Evolutionary conservation across 2,329 filamentous ascomycete genomes (phyloP).

Genomic region (Colletotrichum tropicicola): DNA sequence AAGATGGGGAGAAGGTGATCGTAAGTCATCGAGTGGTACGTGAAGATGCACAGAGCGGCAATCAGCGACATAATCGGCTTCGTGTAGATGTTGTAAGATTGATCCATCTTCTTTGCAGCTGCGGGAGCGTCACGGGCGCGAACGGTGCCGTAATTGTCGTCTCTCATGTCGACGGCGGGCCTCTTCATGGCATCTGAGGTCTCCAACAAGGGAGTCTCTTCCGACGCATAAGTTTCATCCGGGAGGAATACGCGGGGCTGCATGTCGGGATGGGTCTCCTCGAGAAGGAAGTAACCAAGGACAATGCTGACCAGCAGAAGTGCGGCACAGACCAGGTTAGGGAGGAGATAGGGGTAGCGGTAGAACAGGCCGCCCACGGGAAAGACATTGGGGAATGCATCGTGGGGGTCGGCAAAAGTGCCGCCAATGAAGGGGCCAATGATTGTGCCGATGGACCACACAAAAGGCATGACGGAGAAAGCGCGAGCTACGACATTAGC

Average conservation of each 20-base stretch:
- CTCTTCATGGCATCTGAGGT: constrained; percentile 79
- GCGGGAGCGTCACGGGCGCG: constrained; percentile 45
- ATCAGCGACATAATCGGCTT: constrained; percentile 78
- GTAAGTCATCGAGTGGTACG: constrained; percentile 95
- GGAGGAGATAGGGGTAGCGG: constrained; percentile 85
- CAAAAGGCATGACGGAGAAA: constrained; percentile 92
- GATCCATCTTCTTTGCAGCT: constrained; percentile 42
- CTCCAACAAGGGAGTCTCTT: constrained; percentile 78
- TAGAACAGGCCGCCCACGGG: constrained; percentile 75
- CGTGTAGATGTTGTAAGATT: constrained; percentile 55
- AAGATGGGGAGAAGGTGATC: constrained; percentile 94
- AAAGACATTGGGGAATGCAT: constrained; percentile 78
- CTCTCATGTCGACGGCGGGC: constrained; percentile 75
- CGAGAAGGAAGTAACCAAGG: constrained; percentile 80
- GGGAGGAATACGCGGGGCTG: constrained; percentile 43
- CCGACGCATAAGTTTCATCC: constrained; percentile 59
- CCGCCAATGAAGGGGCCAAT: constrained; percentile 90
- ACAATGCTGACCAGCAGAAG: constrained; percentile 83
- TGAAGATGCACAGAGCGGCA: constrained; percentile 87
- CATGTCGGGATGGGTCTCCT: constrained; percentile 81
- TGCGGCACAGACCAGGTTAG: constrained; percentile 84
- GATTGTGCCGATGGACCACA: constrained; percentile 92
- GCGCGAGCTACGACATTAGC: constrained; percentile 70
- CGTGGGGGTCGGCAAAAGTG: constrained; percentile 80
- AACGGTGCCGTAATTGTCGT: constrained; percentile 85